Evolutionary conservation across 2,329 filamentous ascomycete genomes (phyloP).

Genomic region (Alternaria arbusti): DNA sequence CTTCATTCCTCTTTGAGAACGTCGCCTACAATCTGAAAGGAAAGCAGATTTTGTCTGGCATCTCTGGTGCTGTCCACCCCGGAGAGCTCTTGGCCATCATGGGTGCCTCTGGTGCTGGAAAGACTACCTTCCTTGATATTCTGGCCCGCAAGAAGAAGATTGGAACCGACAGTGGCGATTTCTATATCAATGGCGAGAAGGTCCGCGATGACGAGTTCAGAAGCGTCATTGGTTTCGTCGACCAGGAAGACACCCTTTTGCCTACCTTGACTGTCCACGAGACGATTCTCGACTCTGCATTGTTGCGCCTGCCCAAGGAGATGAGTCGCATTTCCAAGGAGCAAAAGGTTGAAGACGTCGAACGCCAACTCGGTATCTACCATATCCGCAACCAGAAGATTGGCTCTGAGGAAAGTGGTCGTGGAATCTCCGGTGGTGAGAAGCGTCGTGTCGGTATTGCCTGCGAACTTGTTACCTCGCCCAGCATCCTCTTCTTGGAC

Average conservation of each 20-base stretch:
- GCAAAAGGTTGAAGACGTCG: conserved; percentile 88
- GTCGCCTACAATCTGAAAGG: conserved; percentile 87
- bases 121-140: conserved; percentile 96
- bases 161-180: conserved; percentile 77
- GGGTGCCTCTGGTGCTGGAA: conserved; percentile 96
- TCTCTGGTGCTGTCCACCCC: conserved; percentile 86
- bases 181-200: conserved; percentile 93
- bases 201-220: conserved; percentile 84
- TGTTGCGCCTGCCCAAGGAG: conserved; percentile 87
- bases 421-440: conserved; percentile 96
- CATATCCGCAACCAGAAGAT: conserved; percentile 95
- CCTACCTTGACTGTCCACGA: conserved; percentile 96
- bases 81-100: conserved; percentile 98
- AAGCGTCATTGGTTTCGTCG: conserved; percentile 93
- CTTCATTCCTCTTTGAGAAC: conserved; percentile 85
- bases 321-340: conserved; percentile 91
- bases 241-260: conserved; percentile 97
- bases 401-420: conserved; percentile 92
- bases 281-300: conserved; percentile 91
- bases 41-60: conserved; percentile 79
- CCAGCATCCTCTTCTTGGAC: conserved; percentile 95
- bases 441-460: conserved; percentile 96
- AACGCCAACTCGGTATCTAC: conserved; percentile 92
- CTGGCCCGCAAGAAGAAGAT: conserved; percentile 96
- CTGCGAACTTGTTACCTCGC: conserved; percentile 95